Base-by-base conservation (phyloP, 345 rosid species). In the Microcos paniculata region DNA sequence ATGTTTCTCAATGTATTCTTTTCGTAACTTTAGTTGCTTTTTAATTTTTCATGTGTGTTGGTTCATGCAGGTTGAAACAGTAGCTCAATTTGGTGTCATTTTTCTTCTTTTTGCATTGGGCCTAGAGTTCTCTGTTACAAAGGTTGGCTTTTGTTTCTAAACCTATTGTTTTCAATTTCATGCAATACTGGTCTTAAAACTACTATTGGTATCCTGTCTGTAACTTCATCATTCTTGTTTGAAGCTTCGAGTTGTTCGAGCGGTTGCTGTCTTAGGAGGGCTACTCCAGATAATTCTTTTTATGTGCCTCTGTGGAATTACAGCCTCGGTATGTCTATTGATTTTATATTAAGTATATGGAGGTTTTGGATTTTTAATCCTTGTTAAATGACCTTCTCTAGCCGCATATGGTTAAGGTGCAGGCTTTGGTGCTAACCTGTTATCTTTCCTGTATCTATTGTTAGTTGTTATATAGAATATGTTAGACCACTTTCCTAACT, bases 41-140 rank as follows among this genome's bases (percentile, higher is more conserved):
- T 42, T 31, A 10, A 9, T 48, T 63, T 28, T 48, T 59, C 42
- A 30, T 19, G 38, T 63, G 45, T 72, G 65, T 78, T 68, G 33
- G 24, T 75, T 64, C 8, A 1, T 51, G 28, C 82, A 94, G 97
- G 97, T 94, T 65, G 98, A 92, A 88, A 94, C 99, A 11, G 97
- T 92, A 72, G 99, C 99, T 79, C 99, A 94, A 76, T 94, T 94
- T 89, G 99, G 99, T 80, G 99, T 94, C 59, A 90, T 94, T 79
- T 92, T 94, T 85, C 97, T 94, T 64, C 95, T 94, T 82, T 94
- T 94, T 85, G 97, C 97, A 30, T 80, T 92, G 77, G 97, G 98
- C 68, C 83, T 94, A 73, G 97, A 94, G 82, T 94, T 94, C 80
- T 92, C 98, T 4, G 80, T 90, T 14, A 70, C 91, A 28, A 94